These are phyloP conservation scores for Tremella yokohamensis DNA, from an alignment of 768 basidiomycete genomes.

Conservation along the genomic window DNA sequence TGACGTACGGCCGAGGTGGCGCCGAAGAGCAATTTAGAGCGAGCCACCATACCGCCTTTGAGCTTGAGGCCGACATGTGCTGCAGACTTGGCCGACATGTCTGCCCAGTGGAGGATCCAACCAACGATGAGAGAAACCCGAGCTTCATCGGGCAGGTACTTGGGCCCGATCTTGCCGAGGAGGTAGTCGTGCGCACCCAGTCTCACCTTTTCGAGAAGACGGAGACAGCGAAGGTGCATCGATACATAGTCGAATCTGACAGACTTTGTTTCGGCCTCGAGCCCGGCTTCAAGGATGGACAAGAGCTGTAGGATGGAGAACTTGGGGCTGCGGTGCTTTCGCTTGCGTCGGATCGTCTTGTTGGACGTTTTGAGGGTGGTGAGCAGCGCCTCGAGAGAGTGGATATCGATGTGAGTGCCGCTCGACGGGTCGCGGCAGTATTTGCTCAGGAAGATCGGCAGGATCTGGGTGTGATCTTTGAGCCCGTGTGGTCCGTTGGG, in stretches of 20 bases:
- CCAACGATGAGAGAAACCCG: not conserved
- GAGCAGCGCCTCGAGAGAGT: too few species aligned
- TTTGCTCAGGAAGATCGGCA: constrained; percentile 13
- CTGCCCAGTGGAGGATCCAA: not conserved
- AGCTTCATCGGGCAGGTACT: too few species aligned
- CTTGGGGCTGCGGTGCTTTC: constrained; percentile 13
- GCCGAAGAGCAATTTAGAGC: not conserved
- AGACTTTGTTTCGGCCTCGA: constrained; percentile 15
- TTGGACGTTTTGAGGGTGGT: not conserved
- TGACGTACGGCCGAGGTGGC: not conserved
- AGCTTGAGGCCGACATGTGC: not conserved
- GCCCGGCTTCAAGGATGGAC: constrained; percentile 12
- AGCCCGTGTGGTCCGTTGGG: constrained; percentile 9
- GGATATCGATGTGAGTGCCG: constrained; percentile 2
- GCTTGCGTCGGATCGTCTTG: not conserved
- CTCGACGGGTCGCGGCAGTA: constrained; percentile 10
- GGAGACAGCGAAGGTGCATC: constrained; percentile 12
- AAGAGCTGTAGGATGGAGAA: constrained; percentile 15
- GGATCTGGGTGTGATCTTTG: constrained; percentile 14
- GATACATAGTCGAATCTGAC: constrained; percentile 19
- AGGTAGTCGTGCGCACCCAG: constrained; percentile 7
- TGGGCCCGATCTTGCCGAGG: too few species aligned
- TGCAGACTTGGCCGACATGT: not conserved
- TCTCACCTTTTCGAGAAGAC: constrained; percentile 4
- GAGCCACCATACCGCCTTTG: not conserved